Conservation (phyloP, 495 filamentous ascomycete species). For the Pseudomonodictys pantanalensis region DNA sequence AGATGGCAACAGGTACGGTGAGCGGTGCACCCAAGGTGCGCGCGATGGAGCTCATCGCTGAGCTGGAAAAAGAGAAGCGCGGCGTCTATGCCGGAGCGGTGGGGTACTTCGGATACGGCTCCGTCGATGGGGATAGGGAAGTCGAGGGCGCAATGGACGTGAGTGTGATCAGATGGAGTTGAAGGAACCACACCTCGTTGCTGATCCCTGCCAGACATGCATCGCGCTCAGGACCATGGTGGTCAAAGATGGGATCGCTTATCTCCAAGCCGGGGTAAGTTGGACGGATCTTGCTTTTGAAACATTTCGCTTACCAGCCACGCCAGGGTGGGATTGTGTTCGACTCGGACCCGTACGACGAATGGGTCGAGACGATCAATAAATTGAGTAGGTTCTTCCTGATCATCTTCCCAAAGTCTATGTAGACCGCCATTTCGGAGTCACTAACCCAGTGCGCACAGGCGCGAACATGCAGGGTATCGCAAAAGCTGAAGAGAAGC, state of each 20-base stretch:
- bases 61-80: constrained; percentile 87
- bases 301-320: neutral
- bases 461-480: constrained; percentile 67
- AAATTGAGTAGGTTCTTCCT: constrained; percentile 73
- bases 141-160: constrained; percentile 83
- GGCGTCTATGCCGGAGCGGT: constrained; percentile 97
- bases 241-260: constrained; percentile 84
- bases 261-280: constrained; percentile 71
- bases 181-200: neutral
- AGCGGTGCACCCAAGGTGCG: constrained; percentile 92
- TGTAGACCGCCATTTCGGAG: neutral
- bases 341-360: constrained; percentile 89
- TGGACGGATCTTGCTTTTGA: neutral
- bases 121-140: constrained; percentile 43
- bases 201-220: constrained; percentile 30
- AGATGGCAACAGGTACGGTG: constrained; percentile 45
- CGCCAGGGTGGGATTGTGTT: constrained; percentile 82
- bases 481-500: constrained; percentile 73
- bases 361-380: constrained; percentile 96
- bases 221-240: constrained; percentile 98
- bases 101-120: constrained; percentile 80
- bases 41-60: constrained; percentile 95
- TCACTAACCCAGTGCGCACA: constrained; percentile 15
- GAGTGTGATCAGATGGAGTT: constrained; percentile 9
- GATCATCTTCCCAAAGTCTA: neutral